Evolutionary conservation across 108 stramenopile genomes (phyloP), one percentile per base, ranked within the genome.

Genomic region (Skeletonema potamos): DNA sequence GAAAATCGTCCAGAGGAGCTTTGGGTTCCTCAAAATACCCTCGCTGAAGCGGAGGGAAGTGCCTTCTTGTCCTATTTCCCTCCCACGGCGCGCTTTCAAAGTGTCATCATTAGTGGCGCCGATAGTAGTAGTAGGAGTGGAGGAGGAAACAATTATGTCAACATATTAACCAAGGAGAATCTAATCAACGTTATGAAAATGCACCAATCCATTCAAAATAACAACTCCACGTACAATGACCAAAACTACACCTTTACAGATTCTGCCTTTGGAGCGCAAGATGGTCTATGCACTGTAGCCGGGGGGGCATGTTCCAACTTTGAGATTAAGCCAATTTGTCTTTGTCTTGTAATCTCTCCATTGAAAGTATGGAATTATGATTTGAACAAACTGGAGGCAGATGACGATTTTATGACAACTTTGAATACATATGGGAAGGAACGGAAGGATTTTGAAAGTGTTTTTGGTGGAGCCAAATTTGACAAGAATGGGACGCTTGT

Each of bases 351-450:
- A 10, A 54, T 69, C 0, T 81, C 85, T 28, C 75, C 89, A 56
- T 64, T 92, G 0, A 75, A 79, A 61, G 62, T 74, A 30, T 92
- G 90, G 90, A 82, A 87, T 67, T 92, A 89, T 63, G 85, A 88
- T 72, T 30, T 84, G 36, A 74, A 51, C 4, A 82, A 68, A 1
- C 63, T 92, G 18, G 62, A 84, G 41, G 55, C 58, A 10, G 90
- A 92, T 60, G 33, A 59, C 9, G 78, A 92, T 61, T 20, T 86
- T 13, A 60, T 85, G 65, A 43, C 66, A 2, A 88, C 90, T 6
- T 29, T 91, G 12, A 85, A 81, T 30, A 34, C 48, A 24, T 84
- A 85, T 57, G 87, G 76, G 54, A 34, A 39, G 27, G 37, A 74
- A 58, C 27, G 7, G 28, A 82, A 81, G 27, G 85, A 87, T 72